Base-by-base conservation (phyloP, 2,329 filamentous ascomycete species). In the Herpomyces periplanetae region DNA sequence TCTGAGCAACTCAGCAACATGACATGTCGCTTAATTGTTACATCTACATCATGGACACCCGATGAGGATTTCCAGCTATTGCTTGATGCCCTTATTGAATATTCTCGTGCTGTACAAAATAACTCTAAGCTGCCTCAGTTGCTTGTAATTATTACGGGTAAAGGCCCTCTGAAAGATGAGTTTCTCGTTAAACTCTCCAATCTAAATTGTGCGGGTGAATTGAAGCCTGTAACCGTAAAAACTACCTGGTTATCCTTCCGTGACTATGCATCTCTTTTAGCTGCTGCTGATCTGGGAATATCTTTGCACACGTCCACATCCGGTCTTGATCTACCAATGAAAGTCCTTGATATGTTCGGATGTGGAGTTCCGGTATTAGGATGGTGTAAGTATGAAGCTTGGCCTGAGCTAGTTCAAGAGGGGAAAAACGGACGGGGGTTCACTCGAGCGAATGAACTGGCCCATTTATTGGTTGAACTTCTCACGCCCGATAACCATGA, bases 331-430 rank as follows among this genome's bases (percentile, higher is more conserved):
- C 44, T 96, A 9, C 80, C 80, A 0, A 96, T 96, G 80, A 96
- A 96, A 40, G 71, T 96, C 1, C 73, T 96, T 7, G 80, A 96
- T 35, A 88, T 96, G 73, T 91, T 96, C 35, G 80, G 80, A 2
- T 64, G 73, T 0, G 80, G 75, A 0, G 43, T 96, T 11, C 80
- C 80, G 0, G 80, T 96, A 0, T 59, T 62, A 0, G 75, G 71
- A 3, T 91, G 80, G 48, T 54, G 53, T 11, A 50, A 51, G 2
- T 96, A 85, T 32, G 59, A 73, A 33, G 75, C 73, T 25, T 87
- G 85, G 48, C 45, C 53, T 2, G 80, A 96, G 40, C 43, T 96
- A n/a, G 65, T 96, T 11, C 61, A 51, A 20, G 73, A 91, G 30
- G 63, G 65, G 0, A 45, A 58, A 15, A 91, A 91, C 33, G 80